These are phyloP conservation scores for Capsicum pubescens DNA, from an alignment of 257 asterid genomes.

Conservation along the genomic window DNA sequence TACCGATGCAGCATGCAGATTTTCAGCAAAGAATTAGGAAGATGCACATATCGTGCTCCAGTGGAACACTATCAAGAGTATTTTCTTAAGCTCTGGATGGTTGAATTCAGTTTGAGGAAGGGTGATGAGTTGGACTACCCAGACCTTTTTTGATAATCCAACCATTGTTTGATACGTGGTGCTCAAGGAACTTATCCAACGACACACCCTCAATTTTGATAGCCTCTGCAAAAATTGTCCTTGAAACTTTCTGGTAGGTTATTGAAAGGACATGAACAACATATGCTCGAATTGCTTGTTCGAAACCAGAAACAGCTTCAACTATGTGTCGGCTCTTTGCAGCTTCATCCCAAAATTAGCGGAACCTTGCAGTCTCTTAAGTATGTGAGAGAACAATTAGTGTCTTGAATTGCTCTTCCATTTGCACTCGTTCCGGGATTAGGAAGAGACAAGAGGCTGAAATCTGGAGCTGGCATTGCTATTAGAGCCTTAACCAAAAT, in stretches of 20 bases:
- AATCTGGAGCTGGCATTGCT: conserved; percentile 97
- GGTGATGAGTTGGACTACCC: conserved; percentile 57
- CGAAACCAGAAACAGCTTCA: conserved; percentile 69
- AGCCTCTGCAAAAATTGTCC: conserved; percentile 88
- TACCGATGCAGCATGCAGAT: too few relatives aligned
- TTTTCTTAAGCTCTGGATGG: conserved; percentile 81
- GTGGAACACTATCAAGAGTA: conserved; percentile 59
- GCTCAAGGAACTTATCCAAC: conserved; percentile 81
- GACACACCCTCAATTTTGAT: conserved; percentile 74
- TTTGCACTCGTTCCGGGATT: conserved; percentile 96
- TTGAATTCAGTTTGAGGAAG: conserved; percentile 75
- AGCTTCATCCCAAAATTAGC: conserved; percentile 96
- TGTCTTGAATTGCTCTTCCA: conserved; percentile 94
- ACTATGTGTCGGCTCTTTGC: conserved; percentile 70
- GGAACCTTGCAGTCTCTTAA: conserved; percentile 96
- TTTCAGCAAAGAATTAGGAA: conserved; percentile 58
- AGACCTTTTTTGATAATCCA: conserved; percentile 71
- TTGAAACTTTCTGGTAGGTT: conserved; percentile 70
- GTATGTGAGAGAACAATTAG: conserved; percentile 83
- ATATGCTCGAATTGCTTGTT: conserved; percentile 85
- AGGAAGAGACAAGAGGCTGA: conserved; percentile 86
- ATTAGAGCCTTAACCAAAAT: conserved; percentile 94
- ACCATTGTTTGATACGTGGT: conserved; percentile 60
- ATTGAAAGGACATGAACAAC: conserved; percentile 81
- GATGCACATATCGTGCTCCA: conserved; percentile 75